Conservation (phyloP, 2,329 filamentous ascomycete species). For the Chrysoporthe austroafricana region DNA sequence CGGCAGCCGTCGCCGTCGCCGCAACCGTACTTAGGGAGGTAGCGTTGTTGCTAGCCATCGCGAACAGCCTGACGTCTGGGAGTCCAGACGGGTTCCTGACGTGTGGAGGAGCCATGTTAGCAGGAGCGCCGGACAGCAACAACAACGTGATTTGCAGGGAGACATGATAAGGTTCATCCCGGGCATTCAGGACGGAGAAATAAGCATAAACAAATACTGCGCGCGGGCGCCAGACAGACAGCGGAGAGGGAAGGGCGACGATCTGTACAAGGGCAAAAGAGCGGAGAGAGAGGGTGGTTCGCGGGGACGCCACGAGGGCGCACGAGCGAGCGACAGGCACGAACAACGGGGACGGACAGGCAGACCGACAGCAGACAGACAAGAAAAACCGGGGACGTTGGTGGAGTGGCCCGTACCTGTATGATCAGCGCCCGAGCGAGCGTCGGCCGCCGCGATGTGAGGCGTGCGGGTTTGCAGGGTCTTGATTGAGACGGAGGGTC, state of each 20-base stretch:
- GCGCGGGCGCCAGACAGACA: not conserved
- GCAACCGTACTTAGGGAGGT: constrained; percentile 26
- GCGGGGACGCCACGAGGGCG: constrained; percentile 10
- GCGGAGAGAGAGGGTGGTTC: constrained; percentile 1
- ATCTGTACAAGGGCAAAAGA: not conserved
- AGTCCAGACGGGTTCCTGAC: constrained; percentile 23
- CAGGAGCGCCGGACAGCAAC: constrained; percentile 8
- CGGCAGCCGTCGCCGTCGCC: constrained; percentile 19
- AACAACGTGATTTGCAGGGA: constrained; percentile 5
- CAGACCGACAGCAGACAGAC: constrained; percentile 7
- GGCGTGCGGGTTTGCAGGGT: constrained; percentile 19
- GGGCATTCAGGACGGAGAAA: not conserved
- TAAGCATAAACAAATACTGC: constrained; percentile 6
- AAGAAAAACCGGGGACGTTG: not conserved
- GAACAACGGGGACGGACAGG: not conserved
- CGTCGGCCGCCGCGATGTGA: constrained; percentile 19
- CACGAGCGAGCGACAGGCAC: constrained; percentile 17
- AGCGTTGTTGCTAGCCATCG: constrained; percentile 28
- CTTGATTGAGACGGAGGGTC: constrained; percentile 18
- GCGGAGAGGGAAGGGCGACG: not conserved
- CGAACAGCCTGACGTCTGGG: constrained; percentile 17
- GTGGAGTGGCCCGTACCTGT: constrained; percentile 20
- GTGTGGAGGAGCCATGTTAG: constrained; percentile 29
- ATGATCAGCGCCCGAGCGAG: constrained; percentile 17
- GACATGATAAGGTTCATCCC: constrained; percentile 13